phyloP scores from a whole-genome alignment of 306 rosid genomes.

The Prunus fruticosa region DNA sequence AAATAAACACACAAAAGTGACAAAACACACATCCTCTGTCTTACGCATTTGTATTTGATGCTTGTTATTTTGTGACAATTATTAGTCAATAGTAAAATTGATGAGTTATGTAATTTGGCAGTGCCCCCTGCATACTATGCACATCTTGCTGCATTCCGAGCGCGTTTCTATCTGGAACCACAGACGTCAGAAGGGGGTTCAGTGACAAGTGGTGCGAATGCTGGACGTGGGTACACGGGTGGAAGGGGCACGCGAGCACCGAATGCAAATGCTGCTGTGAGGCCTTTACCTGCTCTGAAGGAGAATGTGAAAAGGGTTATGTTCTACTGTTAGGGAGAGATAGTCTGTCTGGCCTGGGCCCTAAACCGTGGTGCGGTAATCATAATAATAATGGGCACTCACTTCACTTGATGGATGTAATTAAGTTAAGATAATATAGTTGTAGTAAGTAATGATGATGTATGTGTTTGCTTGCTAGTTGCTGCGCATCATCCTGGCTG shows the following conservation, averaged over 20 bases:
- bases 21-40: neutral
- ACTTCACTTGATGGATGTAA: too few relatives aligned
- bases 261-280: constrained; percentile 35
- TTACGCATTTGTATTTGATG: neutral
- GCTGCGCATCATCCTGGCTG: too few relatives aligned
- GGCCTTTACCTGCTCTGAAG: constrained; percentile 72
- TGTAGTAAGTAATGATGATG: too few relatives aligned
- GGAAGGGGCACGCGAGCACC: constrained; percentile 29
- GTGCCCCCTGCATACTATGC: constrained; percentile 80
- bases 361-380: too few relatives aligned
- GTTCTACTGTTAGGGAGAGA: constrained; percentile 56
- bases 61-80: neutral
- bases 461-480: too few relatives aligned
- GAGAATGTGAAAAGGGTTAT: constrained; percentile 73
- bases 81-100: neutral
- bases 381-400: too few relatives aligned
- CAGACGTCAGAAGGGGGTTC: constrained; percentile 16
- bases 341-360: neutral
- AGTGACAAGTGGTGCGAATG: neutral
- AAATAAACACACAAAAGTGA: neutral
- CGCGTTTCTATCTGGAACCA: constrained; percentile 78
- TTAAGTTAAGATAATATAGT: too few relatives aligned
- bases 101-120: constrained; percentile 19
- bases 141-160: constrained; percentile 75
- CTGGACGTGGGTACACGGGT: constrained; percentile 6